These are phyloP conservation scores for Hordeum marinum DNA, from an alignment of 176 grass and related monocot genomes.

Conservation along the genomic window DNA sequence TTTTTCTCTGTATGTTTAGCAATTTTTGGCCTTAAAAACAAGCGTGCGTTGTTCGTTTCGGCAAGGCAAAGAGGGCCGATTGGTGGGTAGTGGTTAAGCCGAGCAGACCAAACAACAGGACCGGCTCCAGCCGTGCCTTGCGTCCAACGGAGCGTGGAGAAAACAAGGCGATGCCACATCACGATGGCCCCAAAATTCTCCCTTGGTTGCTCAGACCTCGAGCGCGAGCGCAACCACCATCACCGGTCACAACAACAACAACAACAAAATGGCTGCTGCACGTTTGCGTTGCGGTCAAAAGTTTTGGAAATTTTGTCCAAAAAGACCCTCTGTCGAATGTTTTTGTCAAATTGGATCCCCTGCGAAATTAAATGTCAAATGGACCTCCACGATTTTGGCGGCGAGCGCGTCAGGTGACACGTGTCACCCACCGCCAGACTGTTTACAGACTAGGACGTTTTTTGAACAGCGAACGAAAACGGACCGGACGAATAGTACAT, in stretches of 20 bases:
- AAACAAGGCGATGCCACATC: slow-evolving; percentile 8
- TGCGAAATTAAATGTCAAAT: no score
- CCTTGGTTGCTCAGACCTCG: slow-evolving; percentile 37
- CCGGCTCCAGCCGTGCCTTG: no score
- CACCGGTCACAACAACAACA: neutral
- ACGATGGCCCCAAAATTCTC: neutral
- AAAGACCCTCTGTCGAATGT: no score
- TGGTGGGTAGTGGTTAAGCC: slow-evolving; percentile 17
- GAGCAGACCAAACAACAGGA: neutral
- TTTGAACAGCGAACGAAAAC: no score
- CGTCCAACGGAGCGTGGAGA: slow-evolving; percentile 32
- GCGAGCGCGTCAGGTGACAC: no score
- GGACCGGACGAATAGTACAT: no score
- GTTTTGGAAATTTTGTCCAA: no score
- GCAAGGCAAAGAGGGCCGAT: neutral
- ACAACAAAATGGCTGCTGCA: neutral
- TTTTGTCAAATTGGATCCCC: no score
- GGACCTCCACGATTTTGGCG: no score
- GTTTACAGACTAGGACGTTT: no score
- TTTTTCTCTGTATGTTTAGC: neutral
- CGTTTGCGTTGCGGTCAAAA: neutral
- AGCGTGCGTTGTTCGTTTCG: neutral
- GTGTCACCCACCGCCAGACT: no score
- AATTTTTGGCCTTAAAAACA: no score
- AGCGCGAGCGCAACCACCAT: neutral